A percentile compares a stretch with the other conserved stretches of the same genome.
These are phyloP conservation scores for Sarocladiaceae sp. DNA, from an alignment of 2,329 filamentous ascomycete genomes.

Conservation along the genomic window DNA sequence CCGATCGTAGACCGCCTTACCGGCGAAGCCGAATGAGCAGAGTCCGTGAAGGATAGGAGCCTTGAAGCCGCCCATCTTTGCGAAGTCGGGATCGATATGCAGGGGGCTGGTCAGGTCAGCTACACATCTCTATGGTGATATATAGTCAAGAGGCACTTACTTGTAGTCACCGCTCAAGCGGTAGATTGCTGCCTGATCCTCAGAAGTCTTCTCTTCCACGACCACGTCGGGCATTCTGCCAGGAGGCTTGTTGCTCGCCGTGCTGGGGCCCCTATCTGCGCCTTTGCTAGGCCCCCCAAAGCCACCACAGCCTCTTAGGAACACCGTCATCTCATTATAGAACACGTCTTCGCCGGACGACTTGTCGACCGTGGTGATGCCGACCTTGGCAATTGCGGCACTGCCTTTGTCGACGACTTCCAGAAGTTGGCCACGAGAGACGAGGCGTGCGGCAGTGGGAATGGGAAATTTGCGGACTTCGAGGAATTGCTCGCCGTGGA, in stretches of 20 bases:
- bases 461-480: conserved; percentile 91
- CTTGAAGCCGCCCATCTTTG: conserved; percentile 93
- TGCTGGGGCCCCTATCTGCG: conserved; percentile 72
- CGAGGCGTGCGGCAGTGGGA: conserved; percentile 73
- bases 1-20: conserved; percentile 81
- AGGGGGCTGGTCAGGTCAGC: conserved; percentile 56
- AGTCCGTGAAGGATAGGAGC: conserved; percentile 94
- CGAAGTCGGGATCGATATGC: conserved; percentile 91
- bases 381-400: conserved; percentile 77
- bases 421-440: conserved; percentile 74
- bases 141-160: conserved; percentile 28
- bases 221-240: conserved; percentile 73
- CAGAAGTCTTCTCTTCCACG: conserved; percentile 78
- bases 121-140: background rate
- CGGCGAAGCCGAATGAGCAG: conserved; percentile 87
- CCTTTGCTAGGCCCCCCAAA: conserved; percentile 83
- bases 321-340: conserved; percentile 94
- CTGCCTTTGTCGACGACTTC: conserved; percentile 96
- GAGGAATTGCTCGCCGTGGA: conserved; percentile 98
- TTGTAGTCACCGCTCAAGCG: conserved; percentile 92
- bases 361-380: conserved; percentile 78
- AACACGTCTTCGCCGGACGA: conserved; percentile 86
- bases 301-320: conserved; percentile 85
- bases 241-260: conserved; percentile 74
- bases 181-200: conserved; percentile 92